These are phyloP conservation scores for Aspergillus udagawae DNA, from an alignment of 2,329 filamentous ascomycete species.

Conservation along the genomic window DNA sequence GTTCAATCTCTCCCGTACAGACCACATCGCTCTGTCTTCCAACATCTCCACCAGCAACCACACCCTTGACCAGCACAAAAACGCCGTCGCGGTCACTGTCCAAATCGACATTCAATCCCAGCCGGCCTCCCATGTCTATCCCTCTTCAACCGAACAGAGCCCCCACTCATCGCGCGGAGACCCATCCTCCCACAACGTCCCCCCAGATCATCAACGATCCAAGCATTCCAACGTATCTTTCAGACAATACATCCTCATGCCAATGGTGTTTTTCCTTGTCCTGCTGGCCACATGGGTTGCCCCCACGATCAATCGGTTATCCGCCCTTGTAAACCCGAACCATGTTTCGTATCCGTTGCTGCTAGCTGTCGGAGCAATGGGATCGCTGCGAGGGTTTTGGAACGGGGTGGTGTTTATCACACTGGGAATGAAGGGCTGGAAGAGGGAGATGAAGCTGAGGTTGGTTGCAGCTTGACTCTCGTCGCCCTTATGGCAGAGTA, in stretches of 20 bases:
- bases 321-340: slow-evolving; percentile 25
- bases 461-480: too few relatives aligned
- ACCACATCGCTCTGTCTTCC: slow-evolving; percentile 26
- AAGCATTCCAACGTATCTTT: slow-evolving; percentile 25
- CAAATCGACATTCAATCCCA: too few relatives aligned
- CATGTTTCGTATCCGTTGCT: slow-evolving; percentile 28
- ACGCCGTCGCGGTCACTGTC: too few relatives aligned
- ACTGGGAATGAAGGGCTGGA: slow-evolving; percentile 34
- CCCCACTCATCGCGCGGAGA: neutral
- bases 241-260: slow-evolving; percentile 39
- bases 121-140: too few relatives aligned
- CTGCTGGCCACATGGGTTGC: slow-evolving; percentile 35
- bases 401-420: slow-evolving; percentile 37
- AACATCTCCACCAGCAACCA: slow-evolving; percentile 9
- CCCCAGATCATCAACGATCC: too few relatives aligned
- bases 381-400: slow-evolving; percentile 37
- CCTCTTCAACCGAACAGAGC: slow-evolving; percentile 1
- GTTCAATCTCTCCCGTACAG: slow-evolving; percentile 25
- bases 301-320: slow-evolving; percentile 35
- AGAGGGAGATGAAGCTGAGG: neutral
- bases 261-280: slow-evolving; percentile 35
- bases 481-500: too few relatives aligned
- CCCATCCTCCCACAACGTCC: neutral
- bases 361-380: slow-evolving; percentile 30
- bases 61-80: neutral